Base-by-base conservation (phyloP, 768 basidiomycete species). In the Leccinellum luteum region DNA sequence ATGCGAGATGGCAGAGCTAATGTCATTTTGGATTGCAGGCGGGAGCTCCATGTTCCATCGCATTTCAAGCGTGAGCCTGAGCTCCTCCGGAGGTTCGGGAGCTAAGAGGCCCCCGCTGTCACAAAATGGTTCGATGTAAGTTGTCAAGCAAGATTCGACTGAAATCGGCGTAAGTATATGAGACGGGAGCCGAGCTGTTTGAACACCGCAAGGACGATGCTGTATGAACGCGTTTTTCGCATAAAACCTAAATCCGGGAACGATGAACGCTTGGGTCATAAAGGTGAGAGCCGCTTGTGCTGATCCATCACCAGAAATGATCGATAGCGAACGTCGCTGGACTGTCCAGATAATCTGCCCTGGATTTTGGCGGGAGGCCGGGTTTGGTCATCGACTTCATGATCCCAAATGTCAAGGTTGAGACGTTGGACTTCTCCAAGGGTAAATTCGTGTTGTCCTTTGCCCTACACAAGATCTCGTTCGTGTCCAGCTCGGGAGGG, bases 151-250 rank as follows among this genome's bases (percentile, higher is more conserved):
- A n/a, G n/a, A n/a, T n/a, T n/a, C n/a, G n/a, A n/a, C 89, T 86
- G 71, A 98, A 94, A 71, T 98, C 94, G 27, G 95, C 96, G 60
- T n/a, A n/a, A n/a, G n/a, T 94, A 93, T 28, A 98, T 83, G 56
- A 98, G 87, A 54, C 91, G 35, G 1, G 94, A 95, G 1, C 97
- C 97, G 2, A 99, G 81, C 19, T 97, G 85, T 72, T 99, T n/a
- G n/a, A 25, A 25, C 25, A 25, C 97, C 14, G 96, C 94, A 19
- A 98, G 81, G 61, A 99, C 80, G 25, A 2, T 25, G 25, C 73
- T 98, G 97, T 55, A 97, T 90, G 75, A 98, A 98, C 0, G n/a
- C n/a, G 91, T 94, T 77, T 99, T 98, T 58, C 92, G 86, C 97
- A 99, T 99, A 48, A 98, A 82, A 25, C 91, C 63, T 95, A 89